Base-by-base conservation (phyloP, 2,329 filamentous ascomycete species). In the Escovopsis sp. region DNA sequence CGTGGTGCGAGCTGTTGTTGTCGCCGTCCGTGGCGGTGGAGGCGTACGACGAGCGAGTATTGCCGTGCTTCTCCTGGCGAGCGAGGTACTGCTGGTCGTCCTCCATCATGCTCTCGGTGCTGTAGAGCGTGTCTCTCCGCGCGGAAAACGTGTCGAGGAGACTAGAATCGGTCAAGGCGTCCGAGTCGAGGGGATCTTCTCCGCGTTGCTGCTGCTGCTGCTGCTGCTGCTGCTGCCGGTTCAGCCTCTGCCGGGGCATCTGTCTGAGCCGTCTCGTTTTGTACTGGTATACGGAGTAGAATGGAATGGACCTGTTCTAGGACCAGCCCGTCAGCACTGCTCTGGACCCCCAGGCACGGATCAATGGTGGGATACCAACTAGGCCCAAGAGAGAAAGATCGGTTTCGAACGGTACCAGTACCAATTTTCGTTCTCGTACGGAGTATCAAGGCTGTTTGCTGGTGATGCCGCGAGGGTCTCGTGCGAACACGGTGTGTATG, bases 1-100 rank as follows among this genome's bases (percentile, higher is more conserved):
- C 69, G 45, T 72, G 64, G 42, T 69, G 70, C 1, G 69, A 73
- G 55, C 67, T 70, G 53, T 61, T 67, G 38, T 71, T 65, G 7
- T 57, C 63, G 2, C 44, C 55, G 42, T 46, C 45, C 40, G 36
- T 38, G 30, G 39, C 34, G 26, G 26, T 32, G 12, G 12, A 19
- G 32, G 30, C 36, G 36, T 26, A 15, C 18, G 26, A 37, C 23
- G 35, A 23, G 18, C 35, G 35, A 18, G 18, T 18, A 9, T 15
- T 15, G 23, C 35, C 23, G 18, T 37, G 18, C 35, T 36, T 43
- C 36, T 43, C 41, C 35, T 39, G 32, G 39, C 26, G 28, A 26
- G 39, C 19, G n/a, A 36, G 37, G 40, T 43, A 45, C 40, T 26
- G 40, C 28, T 40, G 39, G 36, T 45, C 44, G 37, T 45, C 44